Conservation (phyloP, 2,329 filamentous ascomycete species). For the Aureobasidium lini region DNA sequence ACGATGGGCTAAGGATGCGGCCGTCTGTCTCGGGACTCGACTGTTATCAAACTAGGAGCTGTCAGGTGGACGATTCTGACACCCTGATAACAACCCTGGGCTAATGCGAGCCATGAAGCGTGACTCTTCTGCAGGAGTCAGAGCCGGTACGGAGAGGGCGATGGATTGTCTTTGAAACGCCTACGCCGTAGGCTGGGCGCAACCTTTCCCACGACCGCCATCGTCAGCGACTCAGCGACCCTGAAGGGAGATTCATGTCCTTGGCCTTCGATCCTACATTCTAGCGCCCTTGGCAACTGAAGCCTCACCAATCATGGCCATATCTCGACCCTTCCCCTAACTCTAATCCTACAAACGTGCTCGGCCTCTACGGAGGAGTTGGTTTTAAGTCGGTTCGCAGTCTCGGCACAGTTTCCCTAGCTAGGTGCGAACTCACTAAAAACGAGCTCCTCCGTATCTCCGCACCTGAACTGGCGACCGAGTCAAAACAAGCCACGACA, state of each 20-base stretch:
- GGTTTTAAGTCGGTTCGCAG: too few relatives aligned
- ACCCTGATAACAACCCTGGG: constrained; percentile 1
- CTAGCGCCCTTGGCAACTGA: not conserved
- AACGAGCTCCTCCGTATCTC: too few relatives aligned
- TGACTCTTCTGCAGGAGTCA: constrained; percentile 1
- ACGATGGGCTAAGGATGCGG: not conserved
- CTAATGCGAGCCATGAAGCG: constrained; percentile 2
- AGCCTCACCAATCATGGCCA: not conserved
- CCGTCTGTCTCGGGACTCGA: constrained; percentile 10
- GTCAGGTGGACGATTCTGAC: constrained; percentile 9
- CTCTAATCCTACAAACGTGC: not conserved
- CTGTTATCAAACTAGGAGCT: constrained; percentile 1
- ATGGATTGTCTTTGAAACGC: constrained; percentile 12
- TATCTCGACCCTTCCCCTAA: not conserved
- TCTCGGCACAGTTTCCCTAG: too few relatives aligned
- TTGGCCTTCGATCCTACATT: not conserved
- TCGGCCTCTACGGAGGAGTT: too few relatives aligned
- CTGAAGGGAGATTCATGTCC: not conserved
- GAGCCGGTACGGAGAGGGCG: not conserved
- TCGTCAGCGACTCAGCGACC: too few relatives aligned
- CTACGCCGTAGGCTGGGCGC: not conserved
- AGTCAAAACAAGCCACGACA: not conserved
- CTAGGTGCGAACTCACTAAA: too few relatives aligned
- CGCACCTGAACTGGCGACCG: not conserved
- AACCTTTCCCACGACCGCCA: not conserved